A percentile compares a stretch with the other conserved stretches of the same genome.
Evolutionary conservation across 306 rosid species (phyloP).

Genomic region (Prunus padus): DNA sequence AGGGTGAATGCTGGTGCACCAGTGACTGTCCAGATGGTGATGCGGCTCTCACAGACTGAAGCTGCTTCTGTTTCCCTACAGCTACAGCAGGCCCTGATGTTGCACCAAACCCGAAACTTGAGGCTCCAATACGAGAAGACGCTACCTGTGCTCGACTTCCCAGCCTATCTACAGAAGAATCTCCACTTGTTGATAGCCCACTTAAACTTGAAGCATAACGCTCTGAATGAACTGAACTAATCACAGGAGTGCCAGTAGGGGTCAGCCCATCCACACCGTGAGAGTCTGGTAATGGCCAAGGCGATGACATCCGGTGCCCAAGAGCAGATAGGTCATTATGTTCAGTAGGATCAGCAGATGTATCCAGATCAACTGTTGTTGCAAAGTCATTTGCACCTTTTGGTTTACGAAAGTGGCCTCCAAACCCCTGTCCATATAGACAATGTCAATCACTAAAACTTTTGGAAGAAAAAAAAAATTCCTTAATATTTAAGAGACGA

Average conservation of each 20-base stretch:
- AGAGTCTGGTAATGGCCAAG: conserved; percentile 59
- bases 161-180: conserved; percentile 39
- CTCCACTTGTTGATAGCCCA: conserved; percentile 32
- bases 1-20: conserved; percentile 44
- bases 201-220: conserved; percentile 42
- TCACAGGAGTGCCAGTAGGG: conserved; percentile 26
- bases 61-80: conserved; percentile 39
- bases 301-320: conserved; percentile 37
- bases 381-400: conserved; percentile 30
- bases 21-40: conserved; percentile 55
- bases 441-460: conserved; percentile 7
- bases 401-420: conserved; percentile 44
- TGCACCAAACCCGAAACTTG: conserved; percentile 40
- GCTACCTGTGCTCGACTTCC: conserved; percentile 37
- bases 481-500: not conserved
- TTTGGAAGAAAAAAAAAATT: not conserved
- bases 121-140: conserved; percentile 29
- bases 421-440: conserved; percentile 56
- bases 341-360: conserved; percentile 40
- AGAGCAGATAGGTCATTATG: conserved; percentile 55
- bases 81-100: conserved; percentile 44
- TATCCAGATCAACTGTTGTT: conserved; percentile 45
- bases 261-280: conserved; percentile 39
- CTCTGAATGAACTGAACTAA: conserved; percentile 37
- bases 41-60: conserved; percentile 41